Conservation (phyloP, 441 rosid genomes). For the Populus hybrid region DNA sequence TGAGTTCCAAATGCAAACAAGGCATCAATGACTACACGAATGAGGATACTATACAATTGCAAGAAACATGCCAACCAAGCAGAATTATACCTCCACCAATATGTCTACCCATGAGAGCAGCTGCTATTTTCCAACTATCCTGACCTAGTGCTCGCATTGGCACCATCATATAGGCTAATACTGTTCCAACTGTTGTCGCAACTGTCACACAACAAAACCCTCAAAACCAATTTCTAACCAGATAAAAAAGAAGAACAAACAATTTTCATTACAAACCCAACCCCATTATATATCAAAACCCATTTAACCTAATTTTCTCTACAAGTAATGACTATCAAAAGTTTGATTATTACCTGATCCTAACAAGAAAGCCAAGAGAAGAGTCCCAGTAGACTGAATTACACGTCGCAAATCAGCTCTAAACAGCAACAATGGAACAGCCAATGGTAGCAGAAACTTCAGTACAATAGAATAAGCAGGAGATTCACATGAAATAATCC, state of each 20-base stretch:
- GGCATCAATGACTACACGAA: neutral
- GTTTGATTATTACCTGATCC: conserved; percentile 52
- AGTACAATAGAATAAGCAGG: conserved; percentile 55
- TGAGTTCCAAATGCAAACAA: neutral
- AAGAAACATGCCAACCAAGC: neutral
- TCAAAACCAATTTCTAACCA: neutral
- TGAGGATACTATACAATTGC: neutral
- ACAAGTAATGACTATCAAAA: neutral
- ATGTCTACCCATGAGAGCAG: conserved; percentile 93
- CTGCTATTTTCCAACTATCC: conserved; percentile 94
- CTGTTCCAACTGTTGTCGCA: conserved; percentile 75
- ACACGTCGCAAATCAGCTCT: conserved; percentile 79
- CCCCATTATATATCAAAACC: neutral
- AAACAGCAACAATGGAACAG: conserved; percentile 69
- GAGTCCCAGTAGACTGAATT: conserved; percentile 60
- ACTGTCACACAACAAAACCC: conserved; percentile 34
- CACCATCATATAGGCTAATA: conserved; percentile 63
- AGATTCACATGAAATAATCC: conserved; percentile 56
- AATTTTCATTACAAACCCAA: neutral
- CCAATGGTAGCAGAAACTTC: conserved; percentile 65
- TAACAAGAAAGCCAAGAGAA: conserved; percentile 66
- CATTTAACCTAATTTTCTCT: neutral
- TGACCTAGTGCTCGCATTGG: conserved; percentile 84
- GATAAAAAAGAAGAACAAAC: neutral
- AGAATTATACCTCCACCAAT: conserved; percentile 73